Conservation (phyloP, 1,284 basidiomycete species). For the Dichomitus squalens region DNA sequence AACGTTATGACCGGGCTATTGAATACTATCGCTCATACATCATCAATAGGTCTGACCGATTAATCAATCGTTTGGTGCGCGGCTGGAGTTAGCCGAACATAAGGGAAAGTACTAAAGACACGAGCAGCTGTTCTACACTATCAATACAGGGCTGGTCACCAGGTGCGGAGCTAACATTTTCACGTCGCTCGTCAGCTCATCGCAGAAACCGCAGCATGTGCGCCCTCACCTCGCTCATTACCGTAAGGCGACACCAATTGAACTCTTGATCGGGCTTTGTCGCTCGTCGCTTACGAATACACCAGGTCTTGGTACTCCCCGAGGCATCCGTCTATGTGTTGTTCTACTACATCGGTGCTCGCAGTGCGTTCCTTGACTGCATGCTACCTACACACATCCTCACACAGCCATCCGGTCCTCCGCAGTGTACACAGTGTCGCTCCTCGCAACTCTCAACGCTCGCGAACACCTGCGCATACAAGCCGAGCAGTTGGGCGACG, state of each 20-base stretch:
- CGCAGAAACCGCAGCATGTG: constrained; percentile 1
- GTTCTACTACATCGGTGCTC: constrained; percentile 22
- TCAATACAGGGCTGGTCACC: constrained; percentile 14
- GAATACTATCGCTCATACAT: background rate
- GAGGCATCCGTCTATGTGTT: constrained; percentile 14
- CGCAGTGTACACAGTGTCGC: constrained; percentile 16
- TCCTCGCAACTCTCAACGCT: constrained; percentile 15
- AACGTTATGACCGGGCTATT: no score
- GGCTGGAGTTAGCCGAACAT: background rate
- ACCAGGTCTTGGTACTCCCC: constrained; percentile 12
- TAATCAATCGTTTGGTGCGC: constrained; percentile 18
- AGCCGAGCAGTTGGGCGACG: background rate
- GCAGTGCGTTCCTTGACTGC: constrained; percentile 5
- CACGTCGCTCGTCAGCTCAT: background rate
- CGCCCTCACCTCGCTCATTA: constrained; percentile 14
- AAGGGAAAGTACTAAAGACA: background rate
- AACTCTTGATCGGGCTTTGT: background rate
- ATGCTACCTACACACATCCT: no score
- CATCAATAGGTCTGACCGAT: constrained; percentile 10
- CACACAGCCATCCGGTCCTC: no score
- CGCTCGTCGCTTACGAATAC: background rate
- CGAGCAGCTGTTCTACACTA: constrained; percentile 13
- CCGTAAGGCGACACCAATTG: background rate
- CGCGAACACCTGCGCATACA: constrained; percentile 8
- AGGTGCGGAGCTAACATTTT: constrained; percentile 1